Percentiles rank a stretch among this genome's conserved stretches.
Evolutionary conservation across 192 early-diverging fungal genomes (phyloP).

Genomic region (Coemansia sp.): DNA sequence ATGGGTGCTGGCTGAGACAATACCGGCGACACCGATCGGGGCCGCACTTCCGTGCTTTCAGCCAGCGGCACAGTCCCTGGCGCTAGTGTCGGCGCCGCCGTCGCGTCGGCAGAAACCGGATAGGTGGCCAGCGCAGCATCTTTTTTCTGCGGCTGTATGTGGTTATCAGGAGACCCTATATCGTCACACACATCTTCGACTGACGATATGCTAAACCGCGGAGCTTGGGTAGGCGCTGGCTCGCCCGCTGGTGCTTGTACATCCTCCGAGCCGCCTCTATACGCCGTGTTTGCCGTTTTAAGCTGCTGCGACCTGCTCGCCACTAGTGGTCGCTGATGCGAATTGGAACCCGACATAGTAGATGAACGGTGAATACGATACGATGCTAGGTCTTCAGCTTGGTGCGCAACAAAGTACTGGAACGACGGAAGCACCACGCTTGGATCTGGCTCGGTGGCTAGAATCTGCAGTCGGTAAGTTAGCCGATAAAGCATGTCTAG

Average conservation of each 20-base stretch:
- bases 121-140: conserved; percentile 5
- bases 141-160: background rate
- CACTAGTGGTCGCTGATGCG: background rate
- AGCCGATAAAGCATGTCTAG: conserved; percentile 39
- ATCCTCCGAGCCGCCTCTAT: background rate
- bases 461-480: conserved; percentile 38
- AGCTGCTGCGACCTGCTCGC: background rate
- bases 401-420: conserved; percentile 40
- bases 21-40: conserved; percentile 32
- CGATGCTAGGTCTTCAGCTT: conserved; percentile 16
- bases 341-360: conserved; percentile 20
- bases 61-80: background rate
- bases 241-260: background rate
- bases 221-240: background rate
- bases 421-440: conserved; percentile 32
- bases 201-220: conserved; percentile 10
- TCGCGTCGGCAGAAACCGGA: background rate
- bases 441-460: conserved; percentile 37
- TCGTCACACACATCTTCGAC: conserved; percentile 8
- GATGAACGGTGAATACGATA: conserved; percentile 41
- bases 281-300: background rate
- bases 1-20: conserved; percentile 16
- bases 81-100: background rate
- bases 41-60: conserved; percentile 3
- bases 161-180: background rate